phyloP scores from a whole-genome alignment of 352 stramenopile genomes.

The Pythium rhizo-oryzae region DNA sequence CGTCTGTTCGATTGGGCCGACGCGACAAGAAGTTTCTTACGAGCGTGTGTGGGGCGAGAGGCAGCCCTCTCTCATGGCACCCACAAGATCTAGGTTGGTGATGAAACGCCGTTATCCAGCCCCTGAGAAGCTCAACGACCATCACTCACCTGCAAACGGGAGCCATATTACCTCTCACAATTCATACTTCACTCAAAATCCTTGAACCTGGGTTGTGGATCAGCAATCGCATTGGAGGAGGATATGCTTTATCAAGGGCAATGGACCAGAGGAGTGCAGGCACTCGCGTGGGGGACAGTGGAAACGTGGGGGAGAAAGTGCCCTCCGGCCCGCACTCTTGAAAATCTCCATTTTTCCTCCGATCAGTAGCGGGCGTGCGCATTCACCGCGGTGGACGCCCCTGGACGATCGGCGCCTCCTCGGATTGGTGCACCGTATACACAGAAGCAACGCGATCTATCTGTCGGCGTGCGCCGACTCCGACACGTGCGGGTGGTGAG shows the following conservation, averaged over 20 bases:
- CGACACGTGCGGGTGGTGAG: too few relatives aligned
- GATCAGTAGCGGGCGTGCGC: neutral
- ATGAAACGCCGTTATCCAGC: conserved; percentile 2
- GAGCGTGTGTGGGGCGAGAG: neutral
- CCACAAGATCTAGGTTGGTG: neutral
- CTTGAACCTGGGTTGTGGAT: neutral
- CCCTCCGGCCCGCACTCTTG: neutral
- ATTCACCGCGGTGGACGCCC: too few relatives aligned
- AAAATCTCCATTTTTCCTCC: conserved; percentile 1
- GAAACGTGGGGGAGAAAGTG: conserved; percentile 12
- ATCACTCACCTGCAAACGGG: conserved; percentile 21
- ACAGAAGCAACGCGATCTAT: too few relatives aligned
- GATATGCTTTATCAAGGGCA: conserved; percentile 10
- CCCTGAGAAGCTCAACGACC: conserved; percentile 6
- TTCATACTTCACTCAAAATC: neutral
- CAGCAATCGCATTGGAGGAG: conserved; percentile 2
- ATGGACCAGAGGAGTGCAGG: conserved; percentile 19
- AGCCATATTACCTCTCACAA: conserved; percentile 18
- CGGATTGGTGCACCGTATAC: too few relatives aligned
- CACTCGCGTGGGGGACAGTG: conserved; percentile 23
- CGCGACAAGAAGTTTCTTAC: conserved; percentile 28
- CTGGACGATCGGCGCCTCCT: too few relatives aligned
- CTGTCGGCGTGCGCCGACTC: too few relatives aligned
- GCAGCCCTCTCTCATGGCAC: neutral
- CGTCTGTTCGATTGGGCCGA: neutral